Conservation (phyloP, 805 yeast species). For the Ogataea pini region DNA sequence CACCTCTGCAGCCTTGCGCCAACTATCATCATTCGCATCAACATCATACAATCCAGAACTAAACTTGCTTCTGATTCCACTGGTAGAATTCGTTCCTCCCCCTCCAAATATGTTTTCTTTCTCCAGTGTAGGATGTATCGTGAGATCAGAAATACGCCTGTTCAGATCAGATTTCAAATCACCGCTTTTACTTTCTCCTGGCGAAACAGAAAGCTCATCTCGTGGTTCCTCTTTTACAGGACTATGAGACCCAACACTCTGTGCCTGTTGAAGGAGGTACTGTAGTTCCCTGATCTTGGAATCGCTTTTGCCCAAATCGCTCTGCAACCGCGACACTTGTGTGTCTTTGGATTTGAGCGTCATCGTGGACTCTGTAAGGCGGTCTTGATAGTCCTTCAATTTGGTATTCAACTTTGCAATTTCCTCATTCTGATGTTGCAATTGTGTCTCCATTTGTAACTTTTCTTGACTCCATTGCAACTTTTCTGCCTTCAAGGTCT, state of each 20-base stretch:
- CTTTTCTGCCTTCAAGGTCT: slow-evolving; percentile 54
- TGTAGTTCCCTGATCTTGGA: slow-evolving; percentile 38
- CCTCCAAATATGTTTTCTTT: slow-evolving; percentile 28
- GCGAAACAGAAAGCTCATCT: slow-evolving; percentile 10
- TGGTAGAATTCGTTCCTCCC: slow-evolving; percentile 18
- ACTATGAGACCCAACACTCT: not conserved
- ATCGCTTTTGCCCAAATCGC: slow-evolving; percentile 62
- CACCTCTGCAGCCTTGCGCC: slow-evolving; percentile 90
- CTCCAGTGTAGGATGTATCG: slow-evolving; percentile 30
- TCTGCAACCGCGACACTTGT: slow-evolving; percentile 57
- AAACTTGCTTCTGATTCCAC: slow-evolving; percentile 20
- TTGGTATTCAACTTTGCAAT: slow-evolving; percentile 36
- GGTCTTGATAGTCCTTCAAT: slow-evolving; percentile 47
- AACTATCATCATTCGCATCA: slow-evolving; percentile 62
- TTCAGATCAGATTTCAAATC: slow-evolving; percentile 30
- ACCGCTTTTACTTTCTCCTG: slow-evolving; percentile 1
- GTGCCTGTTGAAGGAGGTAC: slow-evolving; percentile 15
- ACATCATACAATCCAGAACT: slow-evolving; percentile 34
- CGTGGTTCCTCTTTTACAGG: slow-evolving; percentile 18
- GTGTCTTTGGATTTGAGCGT: slow-evolving; percentile 68
- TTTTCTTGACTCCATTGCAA: slow-evolving; percentile 44
- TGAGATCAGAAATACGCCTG: slow-evolving; percentile 36
- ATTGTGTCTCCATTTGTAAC: slow-evolving; percentile 30
- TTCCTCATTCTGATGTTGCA: slow-evolving; percentile 33
- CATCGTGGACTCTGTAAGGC: slow-evolving; percentile 51